Conservation (phyloP, 306 rosid species). For the Biancaea sappan region DNA sequence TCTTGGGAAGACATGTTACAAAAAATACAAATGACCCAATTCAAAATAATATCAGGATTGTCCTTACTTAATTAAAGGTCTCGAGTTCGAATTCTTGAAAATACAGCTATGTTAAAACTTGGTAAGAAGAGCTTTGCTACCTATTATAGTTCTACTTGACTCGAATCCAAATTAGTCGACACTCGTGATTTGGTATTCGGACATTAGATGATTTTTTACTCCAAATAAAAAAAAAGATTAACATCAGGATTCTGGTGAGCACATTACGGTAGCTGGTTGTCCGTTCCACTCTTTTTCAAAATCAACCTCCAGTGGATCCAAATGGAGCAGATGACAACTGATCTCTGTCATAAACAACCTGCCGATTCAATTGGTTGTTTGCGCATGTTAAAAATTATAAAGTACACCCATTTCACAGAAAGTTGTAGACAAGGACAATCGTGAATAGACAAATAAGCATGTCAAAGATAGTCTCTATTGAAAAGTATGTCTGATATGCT, state of each 20-base stretch:
- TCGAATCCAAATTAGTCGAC: too few relatives aligned
- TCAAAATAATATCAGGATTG: neutral
- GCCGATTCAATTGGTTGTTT: neutral
- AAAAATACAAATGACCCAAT: neutral
- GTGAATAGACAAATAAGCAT: neutral
- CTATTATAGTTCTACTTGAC: too few relatives aligned
- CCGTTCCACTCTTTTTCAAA: neutral
- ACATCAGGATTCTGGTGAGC: neutral
- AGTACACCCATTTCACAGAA: too few relatives aligned
- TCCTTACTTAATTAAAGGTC: too few relatives aligned
- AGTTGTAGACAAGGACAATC: too few relatives aligned
- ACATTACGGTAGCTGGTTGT: neutral
- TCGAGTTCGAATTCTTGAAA: too few relatives aligned
- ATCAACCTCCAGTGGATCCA: slow-evolving; percentile 1
- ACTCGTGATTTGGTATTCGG: too few relatives aligned
- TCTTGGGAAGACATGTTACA: neutral
- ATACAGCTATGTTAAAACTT: too few relatives aligned
- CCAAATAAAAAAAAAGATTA: too few relatives aligned
- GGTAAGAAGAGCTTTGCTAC: too few relatives aligned
- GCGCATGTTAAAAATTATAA: neutral
- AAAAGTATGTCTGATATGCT: neutral
- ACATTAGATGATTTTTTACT: too few relatives aligned
- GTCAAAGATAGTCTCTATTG: neutral
- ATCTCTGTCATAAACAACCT: neutral
- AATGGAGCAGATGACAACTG: neutral